Base-by-base conservation (phyloP, 148 eudicot species). In the Rhododendron ferrugineum region DNA sequence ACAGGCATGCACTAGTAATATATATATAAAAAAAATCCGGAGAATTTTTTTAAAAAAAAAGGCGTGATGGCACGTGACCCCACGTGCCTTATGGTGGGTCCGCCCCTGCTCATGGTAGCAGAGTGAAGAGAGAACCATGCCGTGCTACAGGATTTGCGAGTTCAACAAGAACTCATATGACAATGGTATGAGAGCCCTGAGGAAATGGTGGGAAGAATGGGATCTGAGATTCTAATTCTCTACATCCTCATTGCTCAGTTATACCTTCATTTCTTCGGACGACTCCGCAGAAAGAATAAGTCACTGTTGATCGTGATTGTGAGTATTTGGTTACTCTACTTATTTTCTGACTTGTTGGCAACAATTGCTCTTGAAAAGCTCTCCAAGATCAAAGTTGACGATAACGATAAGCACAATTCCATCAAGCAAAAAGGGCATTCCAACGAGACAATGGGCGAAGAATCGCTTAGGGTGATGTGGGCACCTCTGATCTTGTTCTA, bases 401-500 rank as follows among this genome's bases (percentile, higher is more conserved):
- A 34, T 5, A 1, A 30, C 46, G 1, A 4, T 13, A 75, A 15
- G 40, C 0, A 32, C 3, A n/a, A 60, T 23, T n/a, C 70, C 26
- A 9, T 28, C 13, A 62, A n/a, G 11, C 23, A 1, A 20, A 18
- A 58, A 8, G 64, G 60, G 0, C 0, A 16, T 56, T 20, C 7
- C 64, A 49, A 11, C n/a, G 20, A 18, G 9, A 0, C 62, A 20
- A 1, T 62, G 70, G 62, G 46, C 0, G 30, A 62, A 23, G 3
- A 23, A 2, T 4, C 37, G 0, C 26, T 80, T 2, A 80, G 83
- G 83, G 83, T 62, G 62, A 6, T 80, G 23, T 80, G 70, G 83
- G 83, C 47, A 32, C 83, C 83, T 40, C 40, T 80, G 4, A 80
- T 56, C 70, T 36, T 80, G 70, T 54, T 80, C 47, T 80, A 34